These are phyloP conservation scores for Globisporangium lucens DNA, from an alignment of 352 stramenopile species.

Conservation along the genomic window DNA sequence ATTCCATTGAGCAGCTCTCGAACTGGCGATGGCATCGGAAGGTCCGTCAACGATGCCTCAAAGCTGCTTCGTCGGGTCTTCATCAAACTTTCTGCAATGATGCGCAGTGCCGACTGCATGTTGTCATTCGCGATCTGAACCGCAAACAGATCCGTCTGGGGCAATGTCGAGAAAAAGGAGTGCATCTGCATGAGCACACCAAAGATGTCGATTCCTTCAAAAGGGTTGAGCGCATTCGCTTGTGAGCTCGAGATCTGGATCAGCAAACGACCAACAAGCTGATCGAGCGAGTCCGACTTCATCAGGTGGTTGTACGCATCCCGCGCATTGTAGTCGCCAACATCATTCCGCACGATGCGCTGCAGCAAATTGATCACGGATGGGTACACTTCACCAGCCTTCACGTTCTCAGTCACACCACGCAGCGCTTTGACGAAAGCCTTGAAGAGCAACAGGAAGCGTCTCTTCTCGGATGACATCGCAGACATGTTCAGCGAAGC, in stretches of 20 bases:
- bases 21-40: conserved; percentile 54
- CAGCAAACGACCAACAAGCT: conserved; percentile 69
- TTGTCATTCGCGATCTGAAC: conserved; percentile 74
- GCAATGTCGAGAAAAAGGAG: conserved; percentile 77
- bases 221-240: conserved; percentile 54
- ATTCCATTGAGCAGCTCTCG: conserved; percentile 43
- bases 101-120: conserved; percentile 64
- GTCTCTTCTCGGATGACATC: conserved; percentile 54
- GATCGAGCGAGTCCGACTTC: conserved; percentile 75
- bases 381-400: conserved; percentile 67
- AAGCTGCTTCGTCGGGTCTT: conserved; percentile 50
- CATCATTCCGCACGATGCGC: conserved; percentile 75
- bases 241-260: conserved; percentile 62
- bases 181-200: conserved; percentile 87
- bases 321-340: conserved; percentile 75
- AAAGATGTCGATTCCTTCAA: conserved; percentile 79
- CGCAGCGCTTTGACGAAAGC: conserved; percentile 63
- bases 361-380: conserved; percentile 79
- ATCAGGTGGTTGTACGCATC: conserved; percentile 69
- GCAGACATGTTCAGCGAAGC: conserved; percentile 31
- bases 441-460: conserved; percentile 68
- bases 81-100: conserved; percentile 63
- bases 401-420: conserved; percentile 52
- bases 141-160: conserved; percentile 57
- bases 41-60: conserved; percentile 55